Evolutionary conservation across 768 basidiomycete species (phyloP).

Genomic region (Boletellus ananas): DNA sequence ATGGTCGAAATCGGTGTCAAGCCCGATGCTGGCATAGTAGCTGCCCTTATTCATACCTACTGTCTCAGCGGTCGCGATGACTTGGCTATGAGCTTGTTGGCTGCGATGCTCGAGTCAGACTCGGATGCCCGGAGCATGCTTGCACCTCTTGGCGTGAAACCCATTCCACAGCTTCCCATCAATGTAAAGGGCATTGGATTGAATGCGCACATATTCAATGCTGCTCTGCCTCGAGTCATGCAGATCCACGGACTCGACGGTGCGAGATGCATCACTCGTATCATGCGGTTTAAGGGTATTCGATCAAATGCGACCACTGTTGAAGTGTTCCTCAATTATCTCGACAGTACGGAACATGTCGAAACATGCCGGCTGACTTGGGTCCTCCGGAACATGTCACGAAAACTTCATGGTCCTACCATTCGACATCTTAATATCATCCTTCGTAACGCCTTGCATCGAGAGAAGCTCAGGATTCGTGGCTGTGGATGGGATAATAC

Average conservation of each 20-base stretch:
- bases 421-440: constrained; percentile 55
- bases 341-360: constrained; percentile 41
- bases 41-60: constrained; percentile 57
- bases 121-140: constrained; percentile 21
- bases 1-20: constrained; percentile 43
- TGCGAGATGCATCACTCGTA: constrained; percentile 43
- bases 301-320: constrained; percentile 52
- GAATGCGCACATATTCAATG: constrained; percentile 55
- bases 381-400: constrained; percentile 44
- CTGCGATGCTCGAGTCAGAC: constrained; percentile 39
- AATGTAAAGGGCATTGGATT: constrained; percentile 31
- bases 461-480: constrained; percentile 44
- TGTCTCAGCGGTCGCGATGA: constrained; percentile 43
- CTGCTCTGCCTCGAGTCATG: constrained; percentile 51
- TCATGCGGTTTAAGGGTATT: constrained; percentile 54
- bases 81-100: constrained; percentile 50
- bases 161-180: constrained; percentile 16
- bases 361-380: constrained; percentile 46
- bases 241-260: constrained; percentile 45
- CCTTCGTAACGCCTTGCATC: constrained; percentile 48
- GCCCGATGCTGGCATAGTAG: constrained; percentile 45
- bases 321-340: constrained; percentile 51
- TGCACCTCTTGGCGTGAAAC: constrained; percentile 21
- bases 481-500: constrained; percentile 46
- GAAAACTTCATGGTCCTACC: constrained; percentile 43